Percentiles rank a stretch among this genome's conserved stretches.
These are phyloP conservation scores for Diplocarpon mali DNA, from an alignment of 2,329 filamentous ascomycete genomes.

Conservation along the genomic window DNA sequence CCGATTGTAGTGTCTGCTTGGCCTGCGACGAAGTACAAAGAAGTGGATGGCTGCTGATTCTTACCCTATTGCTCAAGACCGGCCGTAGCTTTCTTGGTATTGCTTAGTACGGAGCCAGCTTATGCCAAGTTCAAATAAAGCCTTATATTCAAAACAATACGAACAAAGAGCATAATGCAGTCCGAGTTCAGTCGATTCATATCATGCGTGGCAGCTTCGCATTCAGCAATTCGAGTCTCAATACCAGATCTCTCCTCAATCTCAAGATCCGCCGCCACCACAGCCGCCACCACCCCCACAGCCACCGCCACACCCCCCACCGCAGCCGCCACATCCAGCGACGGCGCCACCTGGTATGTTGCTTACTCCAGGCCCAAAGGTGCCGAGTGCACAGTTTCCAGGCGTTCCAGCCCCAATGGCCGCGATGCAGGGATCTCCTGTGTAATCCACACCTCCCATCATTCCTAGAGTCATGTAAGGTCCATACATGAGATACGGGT, in stretches of 20 bases:
- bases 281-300: constrained; percentile 9
- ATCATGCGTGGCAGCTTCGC: too few relatives aligned
- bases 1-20: too few relatives aligned
- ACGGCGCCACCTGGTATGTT: constrained; percentile 22
- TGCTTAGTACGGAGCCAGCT: too few relatives aligned
- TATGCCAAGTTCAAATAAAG: too few relatives aligned
- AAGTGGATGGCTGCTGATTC: too few relatives aligned
- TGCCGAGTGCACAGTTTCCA: constrained; percentile 36
- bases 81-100: too few relatives aligned
- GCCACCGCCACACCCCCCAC: constrained; percentile 15
- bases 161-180: too few relatives aligned
- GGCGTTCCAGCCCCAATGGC: constrained; percentile 28
- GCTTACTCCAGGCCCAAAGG: constrained; percentile 32
- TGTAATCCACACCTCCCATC: constrained; percentile 35
- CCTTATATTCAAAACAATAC: too few relatives aligned
- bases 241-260: neutral
- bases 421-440: constrained; percentile 31
- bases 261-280: neutral
- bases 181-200: too few relatives aligned
- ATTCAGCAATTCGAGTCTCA: too few relatives aligned
- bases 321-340: constrained; percentile 26
- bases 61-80: too few relatives aligned
- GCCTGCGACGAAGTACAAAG: too few relatives aligned
- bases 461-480: constrained; percentile 35
- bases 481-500: constrained; percentile 38